Conservation (phyloP, 768 basidiomycete genomes). For the Calocybe gangraenosa region DNA sequence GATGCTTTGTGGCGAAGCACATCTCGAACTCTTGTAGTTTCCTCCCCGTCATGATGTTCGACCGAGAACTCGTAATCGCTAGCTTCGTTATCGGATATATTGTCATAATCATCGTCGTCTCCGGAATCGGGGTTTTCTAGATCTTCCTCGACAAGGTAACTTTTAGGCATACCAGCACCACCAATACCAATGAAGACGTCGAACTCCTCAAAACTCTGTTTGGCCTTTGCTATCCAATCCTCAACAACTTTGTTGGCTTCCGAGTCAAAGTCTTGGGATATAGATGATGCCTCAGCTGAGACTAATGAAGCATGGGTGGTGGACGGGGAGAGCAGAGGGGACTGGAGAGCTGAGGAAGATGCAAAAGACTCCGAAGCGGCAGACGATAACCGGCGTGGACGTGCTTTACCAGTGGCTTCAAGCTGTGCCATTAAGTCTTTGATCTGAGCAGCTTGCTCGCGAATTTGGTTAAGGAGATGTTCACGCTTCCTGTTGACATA, state of each 20-base stretch:
- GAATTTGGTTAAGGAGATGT: constrained; percentile 71
- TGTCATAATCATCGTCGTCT: constrained; percentile 35
- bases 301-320: constrained; percentile 25
- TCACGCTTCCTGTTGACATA: constrained; percentile 62
- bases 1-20: constrained; percentile 30
- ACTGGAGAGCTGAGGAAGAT: constrained; percentile 25
- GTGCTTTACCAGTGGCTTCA: constrained; percentile 37
- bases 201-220: constrained; percentile 63
- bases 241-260: constrained; percentile 56
- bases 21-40: constrained; percentile 18
- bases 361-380: constrained; percentile 20
- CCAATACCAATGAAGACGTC: constrained; percentile 63
- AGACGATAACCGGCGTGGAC: constrained; percentile 16
- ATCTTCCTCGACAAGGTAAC: constrained; percentile 46
- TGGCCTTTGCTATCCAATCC: constrained; percentile 76
- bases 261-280: constrained; percentile 22
- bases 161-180: constrained; percentile 49
- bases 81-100: constrained; percentile 26
- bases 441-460: constrained; percentile 69
- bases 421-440: constrained; percentile 68
- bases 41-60: constrained; percentile 38
- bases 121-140: constrained; percentile 35
- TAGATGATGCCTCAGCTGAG: constrained; percentile 18
- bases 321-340: constrained; percentile 36
- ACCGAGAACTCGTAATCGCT: constrained; percentile 38